Evolutionary conservation across 257 asterid species (phyloP), one percentile per base, ranked within the genome.

Genomic region (Nicotiana noctiflora): DNA sequence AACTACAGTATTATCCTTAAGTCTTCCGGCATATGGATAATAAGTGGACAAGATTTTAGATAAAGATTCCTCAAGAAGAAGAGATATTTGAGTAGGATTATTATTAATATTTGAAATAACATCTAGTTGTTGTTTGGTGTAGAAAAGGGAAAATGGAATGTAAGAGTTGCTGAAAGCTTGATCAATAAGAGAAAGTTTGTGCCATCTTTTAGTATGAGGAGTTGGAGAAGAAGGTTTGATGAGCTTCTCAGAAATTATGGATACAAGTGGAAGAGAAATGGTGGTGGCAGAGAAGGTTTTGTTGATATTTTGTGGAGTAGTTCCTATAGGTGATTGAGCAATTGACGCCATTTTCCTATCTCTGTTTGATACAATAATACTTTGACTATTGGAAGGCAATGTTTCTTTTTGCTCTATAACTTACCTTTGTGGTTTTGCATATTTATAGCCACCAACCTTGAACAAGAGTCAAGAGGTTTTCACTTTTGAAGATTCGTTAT

Each of bases 1-100:
- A 13, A 82, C 56, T 1, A 3, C 31, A 29, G 21, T 29, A 21
- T 68, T 59, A 60, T 77, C 74, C 6, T 10, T 23, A 12, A 77
- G 65, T 21, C 80, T 44, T 44, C 85, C 85, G 4, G 82, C 80
- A 53, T 64, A 77, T 9, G 81, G 81, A 46, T 76, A 76, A 81
- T 62, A 82, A 18, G 62, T 46, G 8, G 66, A 18, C 13, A 82
- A 62, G 12, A 55, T 21, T 19, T 23, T 31, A 4, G 84, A 76
- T 19, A 82, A 17, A 0, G 82, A 78, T n/a, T 25, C 80, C 59
- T 83, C 46, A 3, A 78, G 51, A 21, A 51, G 57, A 18, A 3
- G 32, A 25, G 81, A 75, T 18, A 49, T 19, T 25, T 46, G 49
- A 29, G 8, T 17, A 2, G 59, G 21, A 3, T 17, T 17, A 17